Percentiles rank a stretch among this genome's conserved stretches.
These are phyloP conservation scores for Apiotrichum domesticum DNA, from an alignment of 1,284 basidiomycete genomes.

Conservation along the genomic window DNA sequence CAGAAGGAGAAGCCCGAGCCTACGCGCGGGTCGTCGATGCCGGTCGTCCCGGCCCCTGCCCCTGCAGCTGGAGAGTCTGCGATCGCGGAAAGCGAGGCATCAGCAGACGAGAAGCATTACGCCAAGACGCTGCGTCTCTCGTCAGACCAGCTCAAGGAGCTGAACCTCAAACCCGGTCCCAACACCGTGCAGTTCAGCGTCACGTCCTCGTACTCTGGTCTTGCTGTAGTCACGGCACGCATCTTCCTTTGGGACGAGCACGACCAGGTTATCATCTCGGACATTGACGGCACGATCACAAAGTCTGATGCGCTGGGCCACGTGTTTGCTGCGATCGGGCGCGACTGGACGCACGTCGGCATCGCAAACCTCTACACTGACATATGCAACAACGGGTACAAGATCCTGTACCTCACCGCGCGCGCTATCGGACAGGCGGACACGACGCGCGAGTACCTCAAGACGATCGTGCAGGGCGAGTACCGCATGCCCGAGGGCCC, in stretches of 20 bases:
- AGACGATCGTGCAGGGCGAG: slow-evolving; percentile 89
- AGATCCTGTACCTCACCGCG: slow-evolving; percentile 96
- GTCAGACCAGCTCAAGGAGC: slow-evolving; percentile 79
- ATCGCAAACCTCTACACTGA: slow-evolving; percentile 98
- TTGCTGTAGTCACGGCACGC: slow-evolving; percentile 79
- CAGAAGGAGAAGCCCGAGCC: not conserved
- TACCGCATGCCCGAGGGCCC: slow-evolving; percentile 96
- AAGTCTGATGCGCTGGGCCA: slow-evolving; percentile 99
- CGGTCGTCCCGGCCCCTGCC: no score
- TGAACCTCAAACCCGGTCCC: slow-evolving; percentile 79
- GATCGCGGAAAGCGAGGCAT: not conserved
- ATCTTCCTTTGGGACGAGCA: slow-evolving; percentile 94
- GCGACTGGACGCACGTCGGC: slow-evolving; percentile 99
- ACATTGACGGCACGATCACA: slow-evolving; percentile 99
- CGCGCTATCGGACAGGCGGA: slow-evolving; percentile 98
- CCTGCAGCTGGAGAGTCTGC: not conserved
- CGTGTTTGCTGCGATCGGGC: slow-evolving; percentile 95
- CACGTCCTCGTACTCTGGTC: slow-evolving; percentile 70
- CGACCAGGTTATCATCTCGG: slow-evolving; percentile 87
- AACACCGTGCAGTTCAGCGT: slow-evolving; percentile 94
- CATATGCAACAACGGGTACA: slow-evolving; percentile 92
- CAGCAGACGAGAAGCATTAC: slow-evolving; percentile 51
- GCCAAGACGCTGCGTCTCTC: slow-evolving; percentile 88
- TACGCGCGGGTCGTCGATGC: no score
- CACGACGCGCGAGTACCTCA: slow-evolving; percentile 90